phyloP scores from a whole-genome alignment of 495 filamentous ascomycete genomes.

The Xanthoparmelia taractica region DNA sequence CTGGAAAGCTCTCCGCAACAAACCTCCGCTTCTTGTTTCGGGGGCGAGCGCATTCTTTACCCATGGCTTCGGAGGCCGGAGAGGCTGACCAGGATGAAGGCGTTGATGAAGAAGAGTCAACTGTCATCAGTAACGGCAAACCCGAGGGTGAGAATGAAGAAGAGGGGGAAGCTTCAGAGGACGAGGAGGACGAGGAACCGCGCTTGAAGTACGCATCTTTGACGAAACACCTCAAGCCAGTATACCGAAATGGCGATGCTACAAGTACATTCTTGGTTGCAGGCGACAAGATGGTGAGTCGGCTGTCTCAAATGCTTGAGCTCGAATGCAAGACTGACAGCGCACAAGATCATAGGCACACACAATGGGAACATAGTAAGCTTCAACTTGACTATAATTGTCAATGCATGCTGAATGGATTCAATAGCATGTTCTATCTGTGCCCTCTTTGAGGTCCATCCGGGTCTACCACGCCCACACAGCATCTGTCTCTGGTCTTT shows the following conservation, averaged over 20 bases:
- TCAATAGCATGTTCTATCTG: slow-evolving; percentile 68
- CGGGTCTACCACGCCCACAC: slow-evolving; percentile 85
- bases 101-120: slow-evolving; percentile 22
- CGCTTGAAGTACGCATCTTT: slow-evolving; percentile 84
- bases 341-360: slow-evolving; percentile 72
- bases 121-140: slow-evolving; percentile 23
- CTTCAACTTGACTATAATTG: slow-evolving; percentile 18
- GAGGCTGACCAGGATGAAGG: slow-evolving; percentile 24
- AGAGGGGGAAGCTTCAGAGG: slow-evolving; percentile 58
- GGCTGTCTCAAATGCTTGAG: neutral
- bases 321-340: slow-evolving; percentile 16
- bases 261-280: slow-evolving; percentile 83
- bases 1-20: neutral
- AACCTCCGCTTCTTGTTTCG: neutral
- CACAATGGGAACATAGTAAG: slow-evolving; percentile 96
- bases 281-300: slow-evolving; percentile 87
- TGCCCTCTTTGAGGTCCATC: slow-evolving; percentile 70
- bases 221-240: slow-evolving; percentile 65
- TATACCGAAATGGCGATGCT: slow-evolving; percentile 91
- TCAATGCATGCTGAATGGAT: slow-evolving; percentile 9
- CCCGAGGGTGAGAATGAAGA: slow-evolving; percentile 31
- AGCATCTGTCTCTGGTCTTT: slow-evolving; percentile 80
- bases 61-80: slow-evolving; percentile 27
- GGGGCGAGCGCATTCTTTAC: neutral
- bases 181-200: slow-evolving; percentile 92